phyloP scores from a whole-genome alignment of 495 filamentous ascomycete genomes.

The Sordaria brevicollis region DNA sequence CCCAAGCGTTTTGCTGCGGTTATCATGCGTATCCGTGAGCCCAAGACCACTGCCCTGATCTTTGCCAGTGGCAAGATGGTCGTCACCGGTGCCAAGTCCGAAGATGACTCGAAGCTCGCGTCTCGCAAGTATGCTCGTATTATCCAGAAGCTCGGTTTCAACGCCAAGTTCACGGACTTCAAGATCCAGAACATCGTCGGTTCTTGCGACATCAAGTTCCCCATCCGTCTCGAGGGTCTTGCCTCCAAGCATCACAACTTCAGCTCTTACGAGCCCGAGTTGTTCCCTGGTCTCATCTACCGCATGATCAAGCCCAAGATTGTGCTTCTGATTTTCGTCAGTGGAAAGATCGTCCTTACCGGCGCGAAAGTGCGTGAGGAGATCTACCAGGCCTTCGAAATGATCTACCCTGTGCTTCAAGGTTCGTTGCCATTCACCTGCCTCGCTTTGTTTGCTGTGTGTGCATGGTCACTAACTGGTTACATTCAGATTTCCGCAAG shows the following conservation, averaged over 20 bases:
- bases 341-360: slow-evolving; percentile 96
- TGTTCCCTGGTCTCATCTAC: slow-evolving; percentile 99
- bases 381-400: slow-evolving; percentile 97
- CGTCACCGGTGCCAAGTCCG: slow-evolving; percentile 95
- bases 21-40: slow-evolving; percentile 99
- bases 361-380: slow-evolving; percentile 98
- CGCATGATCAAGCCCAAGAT: slow-evolving; percentile 99
- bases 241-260: slow-evolving; percentile 97
- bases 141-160: slow-evolving; percentile 99
- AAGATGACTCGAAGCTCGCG: slow-evolving; percentile 94
- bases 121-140: slow-evolving; percentile 98
- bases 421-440: slow-evolving; percentile 45
- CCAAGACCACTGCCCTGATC: slow-evolving; percentile 96
- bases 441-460: neutral
- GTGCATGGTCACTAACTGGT: slow-evolving; percentile 7
- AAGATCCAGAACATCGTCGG: slow-evolving; percentile 99
- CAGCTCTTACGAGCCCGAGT: slow-evolving; percentile 95
- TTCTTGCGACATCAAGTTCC: slow-evolving; percentile 98
- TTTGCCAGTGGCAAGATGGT: slow-evolving; percentile 99
- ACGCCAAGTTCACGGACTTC: slow-evolving; percentile 99
- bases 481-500: slow-evolving; percentile 37
- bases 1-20: slow-evolving; percentile 96
- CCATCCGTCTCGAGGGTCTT: slow-evolving; percentile 91
- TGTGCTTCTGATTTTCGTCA: slow-evolving; percentile 96
- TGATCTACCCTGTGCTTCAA: slow-evolving; percentile 97